phyloP scores from a whole-genome alignment of 345 rosid species.

The Boechera stricta region DNA sequence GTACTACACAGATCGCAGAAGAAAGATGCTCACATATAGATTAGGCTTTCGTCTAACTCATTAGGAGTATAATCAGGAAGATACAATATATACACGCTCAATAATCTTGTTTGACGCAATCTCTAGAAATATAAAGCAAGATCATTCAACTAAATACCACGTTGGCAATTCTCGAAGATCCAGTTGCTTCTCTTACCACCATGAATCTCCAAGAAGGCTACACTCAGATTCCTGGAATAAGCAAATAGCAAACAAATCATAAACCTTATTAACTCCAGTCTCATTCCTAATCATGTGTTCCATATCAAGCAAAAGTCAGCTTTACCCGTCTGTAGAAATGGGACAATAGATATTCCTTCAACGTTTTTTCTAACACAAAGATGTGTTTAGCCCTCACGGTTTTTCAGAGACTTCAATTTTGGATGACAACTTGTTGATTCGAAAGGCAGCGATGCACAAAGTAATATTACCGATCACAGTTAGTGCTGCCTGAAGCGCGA shows the following conservation, averaged over 20 bases:
- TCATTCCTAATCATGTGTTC: background rate
- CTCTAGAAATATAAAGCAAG: background rate
- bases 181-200: constrained; percentile 13
- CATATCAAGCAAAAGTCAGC: background rate
- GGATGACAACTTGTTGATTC: constrained; percentile 59
- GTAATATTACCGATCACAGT: constrained; percentile 86
- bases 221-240: constrained; percentile 24
- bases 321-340: constrained; percentile 11
- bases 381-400: constrained; percentile 29
- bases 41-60: background rate
- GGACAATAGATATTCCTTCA: background rate
- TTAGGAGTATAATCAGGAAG: constrained; percentile 20
- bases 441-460: constrained; percentile 83
- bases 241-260: background rate
- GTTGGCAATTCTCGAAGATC: background rate
- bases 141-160: constrained; percentile 14
- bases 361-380: constrained; percentile 16
- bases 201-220: constrained; percentile 18
- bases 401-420: constrained; percentile 54
- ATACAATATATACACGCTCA: background rate
- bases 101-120: constrained; percentile 3
- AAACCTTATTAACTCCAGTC: background rate
- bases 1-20: background rate
- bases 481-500: constrained; percentile 82
- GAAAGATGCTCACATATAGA: background rate